These are phyloP conservation scores for Cicer cuneatum DNA, from an alignment of 306 rosid genomes.

Conservation along the genomic window DNA sequence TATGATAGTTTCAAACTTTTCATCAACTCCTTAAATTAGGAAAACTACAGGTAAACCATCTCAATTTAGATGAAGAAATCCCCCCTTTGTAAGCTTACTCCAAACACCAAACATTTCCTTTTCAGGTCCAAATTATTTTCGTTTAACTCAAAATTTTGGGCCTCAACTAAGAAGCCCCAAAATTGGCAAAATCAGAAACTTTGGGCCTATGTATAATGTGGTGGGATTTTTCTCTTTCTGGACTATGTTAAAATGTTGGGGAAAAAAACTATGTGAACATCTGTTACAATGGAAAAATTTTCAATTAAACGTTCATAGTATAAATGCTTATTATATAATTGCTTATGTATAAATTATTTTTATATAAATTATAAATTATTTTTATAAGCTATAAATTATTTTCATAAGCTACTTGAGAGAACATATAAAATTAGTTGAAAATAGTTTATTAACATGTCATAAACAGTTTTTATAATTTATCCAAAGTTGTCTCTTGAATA, in stretches of 20 bases:
- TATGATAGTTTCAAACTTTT: background rate
- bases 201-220: background rate
- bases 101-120: background rate
- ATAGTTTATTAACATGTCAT: too few species aligned
- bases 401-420: too few species aligned
- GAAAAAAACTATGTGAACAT: too few species aligned
- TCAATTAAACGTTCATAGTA: too few species aligned
- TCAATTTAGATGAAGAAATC: background rate
- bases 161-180: background rate
- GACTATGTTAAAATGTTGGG: too few species aligned
- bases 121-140: background rate
- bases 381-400: too few species aligned
- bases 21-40: background rate
- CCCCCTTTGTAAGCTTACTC: background rate
- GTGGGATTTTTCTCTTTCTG: background rate
- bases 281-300: too few species aligned
- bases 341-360: too few species aligned
- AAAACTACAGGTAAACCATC: background rate
- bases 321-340: too few species aligned
- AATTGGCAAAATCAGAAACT: background rate
- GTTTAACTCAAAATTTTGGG: background rate
- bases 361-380: too few species aligned
- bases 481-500: accelerated
- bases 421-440: too few species aligned
- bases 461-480: too few species aligned